Evolutionary conservation across 208 protist species (phyloP).

Genomic region (Tritrichomonas musculus): DNA sequence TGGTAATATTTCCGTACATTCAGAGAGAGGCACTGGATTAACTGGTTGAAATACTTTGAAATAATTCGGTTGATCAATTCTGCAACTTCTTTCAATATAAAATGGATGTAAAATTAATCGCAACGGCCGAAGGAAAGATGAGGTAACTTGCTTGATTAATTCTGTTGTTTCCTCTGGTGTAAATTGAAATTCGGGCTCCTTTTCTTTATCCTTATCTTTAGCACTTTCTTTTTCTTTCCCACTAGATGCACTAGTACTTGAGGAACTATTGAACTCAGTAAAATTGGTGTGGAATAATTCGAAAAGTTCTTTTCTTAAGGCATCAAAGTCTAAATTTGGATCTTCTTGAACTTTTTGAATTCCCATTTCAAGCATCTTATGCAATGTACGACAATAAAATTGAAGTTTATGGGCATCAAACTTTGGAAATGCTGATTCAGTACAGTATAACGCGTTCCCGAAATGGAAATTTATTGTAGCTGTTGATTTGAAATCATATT

Average conservation of each 20-base stretch:
- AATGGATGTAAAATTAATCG: neutral
- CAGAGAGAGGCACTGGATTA: neutral
- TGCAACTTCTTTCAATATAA: no score
- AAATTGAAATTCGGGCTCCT: neutral
- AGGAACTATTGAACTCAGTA: neutral
- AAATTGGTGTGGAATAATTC: neutral
- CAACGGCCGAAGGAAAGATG: neutral
- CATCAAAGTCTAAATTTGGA: neutral
- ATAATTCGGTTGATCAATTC: neutral
- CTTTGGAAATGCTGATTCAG: neutral
- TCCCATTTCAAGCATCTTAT: neutral
- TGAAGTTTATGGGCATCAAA: neutral
- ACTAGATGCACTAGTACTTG: no score
- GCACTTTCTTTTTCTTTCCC: no score
- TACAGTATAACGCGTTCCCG: neutral
- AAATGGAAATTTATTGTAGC: neutral
- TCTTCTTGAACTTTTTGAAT: neutral
- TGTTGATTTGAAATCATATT: neutral
- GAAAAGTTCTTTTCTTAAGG: neutral
- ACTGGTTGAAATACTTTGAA: neutral
- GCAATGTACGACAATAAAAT: neutral
- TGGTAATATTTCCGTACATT: neutral
- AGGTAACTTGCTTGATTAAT: neutral
- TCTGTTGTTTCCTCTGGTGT: neutral
- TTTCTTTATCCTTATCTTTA: no score